Conservation (phyloP, 352 stramenopile species). For the Globisporangium cederbergense region DNA sequence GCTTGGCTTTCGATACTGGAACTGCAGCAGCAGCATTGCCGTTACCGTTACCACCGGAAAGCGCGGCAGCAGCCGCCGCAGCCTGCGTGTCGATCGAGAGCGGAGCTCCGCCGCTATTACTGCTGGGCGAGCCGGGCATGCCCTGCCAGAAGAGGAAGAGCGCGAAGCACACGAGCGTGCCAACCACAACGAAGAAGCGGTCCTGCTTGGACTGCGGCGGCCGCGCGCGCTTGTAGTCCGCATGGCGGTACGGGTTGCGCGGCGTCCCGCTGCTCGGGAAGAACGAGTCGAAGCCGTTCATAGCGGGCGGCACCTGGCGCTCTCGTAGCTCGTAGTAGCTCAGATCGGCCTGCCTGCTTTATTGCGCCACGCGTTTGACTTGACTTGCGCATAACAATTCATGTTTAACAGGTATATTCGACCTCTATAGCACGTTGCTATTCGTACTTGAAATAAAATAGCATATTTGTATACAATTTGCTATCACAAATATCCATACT, state of each 20-base stretch:
- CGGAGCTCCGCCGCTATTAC: slow-evolving; percentile 6
- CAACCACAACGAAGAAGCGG: slow-evolving; percentile 59
- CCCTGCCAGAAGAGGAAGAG: slow-evolving; percentile 58
- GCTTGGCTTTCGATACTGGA: slow-evolving; percentile 4
- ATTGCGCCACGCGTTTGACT: slow-evolving; percentile 6
- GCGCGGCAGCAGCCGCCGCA: slow-evolving; percentile 23
- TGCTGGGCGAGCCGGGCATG: slow-evolving; percentile 4
- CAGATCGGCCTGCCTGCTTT: neutral
- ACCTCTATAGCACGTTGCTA: neutral
- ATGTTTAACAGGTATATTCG: neutral
- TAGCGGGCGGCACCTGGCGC: slow-evolving; percentile 11
- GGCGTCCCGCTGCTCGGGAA: slow-evolving; percentile 55
- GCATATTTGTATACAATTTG: neutral
- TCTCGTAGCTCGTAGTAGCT: neutral
- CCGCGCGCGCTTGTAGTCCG: slow-evolving; percentile 29
- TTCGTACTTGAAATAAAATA: neutral
- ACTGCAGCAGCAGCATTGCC: neutral
- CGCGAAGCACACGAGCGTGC: slow-evolving; percentile 62
- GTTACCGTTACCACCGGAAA: slow-evolving; percentile 26
- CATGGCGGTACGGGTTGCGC: slow-evolving; percentile 79
- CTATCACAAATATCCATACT: neutral
- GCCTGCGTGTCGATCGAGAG: slow-evolving; percentile 35
- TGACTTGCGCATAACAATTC: neutral
- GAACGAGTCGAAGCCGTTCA: slow-evolving; percentile 70
- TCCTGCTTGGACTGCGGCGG: slow-evolving; percentile 35